Evolutionary conservation across 139 green algal species (phyloP), one percentile per base, ranked within the genome.

Genomic region (Penium margaritaceum): DNA sequence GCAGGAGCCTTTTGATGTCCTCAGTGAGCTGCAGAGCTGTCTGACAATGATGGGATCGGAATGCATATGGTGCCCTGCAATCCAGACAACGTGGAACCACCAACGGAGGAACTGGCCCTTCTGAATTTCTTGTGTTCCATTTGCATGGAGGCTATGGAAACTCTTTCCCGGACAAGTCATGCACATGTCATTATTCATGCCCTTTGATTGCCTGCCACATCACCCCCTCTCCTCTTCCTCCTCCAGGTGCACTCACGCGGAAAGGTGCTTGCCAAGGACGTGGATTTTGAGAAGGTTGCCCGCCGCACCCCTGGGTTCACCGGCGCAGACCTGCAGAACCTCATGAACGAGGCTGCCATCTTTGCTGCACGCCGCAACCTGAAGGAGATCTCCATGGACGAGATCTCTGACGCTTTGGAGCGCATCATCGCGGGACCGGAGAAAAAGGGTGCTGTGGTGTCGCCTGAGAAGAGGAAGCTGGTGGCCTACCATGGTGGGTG

Each of bases 301-400:
- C 67, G 82, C 33, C 78, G 82, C 55, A 86, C 80, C 7, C 83
- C 83, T 2, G 85, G 87, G 15, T 91, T 90, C 74, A 88, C 86
- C 33, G 90, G 94, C 47, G 94, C 94, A 34, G 94, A 98, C 79
- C 85, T 99, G 78, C 89, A 96, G 87, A 98, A 98, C 87, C 87
- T 99, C 44, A 96, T 98, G 91, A 99, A 99, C 81, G 94, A 99
- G 89, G 90, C 94, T 0, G 94, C 94, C 67, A 98, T 99, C 79
- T 73, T 97, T 68, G 92, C 94, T 29, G 94, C 94, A 0, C 85
- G 94, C 55, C 87, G 94, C 58, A 80, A 89, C 62, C 84, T 97
- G 39, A 96, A 93, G 84, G 92, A 97, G 86, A 95, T 99, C 82
- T 88, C 74, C 85, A 96, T 97, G 85, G 94, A 98, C 75, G 94